Conservation (phyloP, 768 basidiomycete species). For the Trametes cubensis region DNA sequence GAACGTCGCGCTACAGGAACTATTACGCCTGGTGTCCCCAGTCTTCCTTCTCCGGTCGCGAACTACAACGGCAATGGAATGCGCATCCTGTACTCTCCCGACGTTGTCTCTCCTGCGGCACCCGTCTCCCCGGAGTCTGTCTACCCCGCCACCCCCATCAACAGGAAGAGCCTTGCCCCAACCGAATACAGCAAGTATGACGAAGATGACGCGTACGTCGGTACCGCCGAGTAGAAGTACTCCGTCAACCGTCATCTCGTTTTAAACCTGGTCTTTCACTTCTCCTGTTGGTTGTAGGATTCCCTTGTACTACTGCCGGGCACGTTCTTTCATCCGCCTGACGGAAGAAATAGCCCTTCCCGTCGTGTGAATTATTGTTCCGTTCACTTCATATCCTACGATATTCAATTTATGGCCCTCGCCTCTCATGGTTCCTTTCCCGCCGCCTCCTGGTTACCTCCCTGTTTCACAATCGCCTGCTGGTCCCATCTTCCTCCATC, state of each 20-base stretch:
- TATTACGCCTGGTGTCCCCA: slow-evolving; percentile 23
- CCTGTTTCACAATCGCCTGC: background rate
- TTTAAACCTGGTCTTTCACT: background rate
- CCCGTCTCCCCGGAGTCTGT: slow-evolving; percentile 14
- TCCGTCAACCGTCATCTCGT: background rate
- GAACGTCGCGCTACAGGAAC: slow-evolving; percentile 43
- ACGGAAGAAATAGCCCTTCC: background rate
- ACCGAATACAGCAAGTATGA: slow-evolving; percentile 35
- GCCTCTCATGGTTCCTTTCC: background rate
- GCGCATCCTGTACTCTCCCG: slow-evolving; percentile 39
- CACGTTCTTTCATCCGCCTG: background rate
- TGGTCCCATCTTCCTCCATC: background rate
- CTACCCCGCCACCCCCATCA: slow-evolving; percentile 6
- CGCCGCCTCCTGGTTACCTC: background rate
- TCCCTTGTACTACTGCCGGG: slow-evolving; percentile 15
- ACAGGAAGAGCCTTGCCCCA: slow-evolving; percentile 29
- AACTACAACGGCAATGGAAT: slow-evolving; percentile 36
- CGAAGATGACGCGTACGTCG: slow-evolving; percentile 34
- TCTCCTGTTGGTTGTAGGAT: slow-evolving; percentile 22
- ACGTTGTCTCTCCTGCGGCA: background rate
- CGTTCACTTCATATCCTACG: slow-evolving; percentile 10
- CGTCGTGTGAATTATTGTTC: slow-evolving; percentile 14
- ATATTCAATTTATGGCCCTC: slow-evolving; percentile 6
- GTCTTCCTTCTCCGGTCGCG: slow-evolving; percentile 32
- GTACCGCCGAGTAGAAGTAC: slow-evolving; percentile 29